A percentile compares a stretch with the other conserved stretches of the same genome.
phyloP scores from a whole-genome alignment of 805 yeast genomes.

The Wickerhamomyces silvicola region DNA sequence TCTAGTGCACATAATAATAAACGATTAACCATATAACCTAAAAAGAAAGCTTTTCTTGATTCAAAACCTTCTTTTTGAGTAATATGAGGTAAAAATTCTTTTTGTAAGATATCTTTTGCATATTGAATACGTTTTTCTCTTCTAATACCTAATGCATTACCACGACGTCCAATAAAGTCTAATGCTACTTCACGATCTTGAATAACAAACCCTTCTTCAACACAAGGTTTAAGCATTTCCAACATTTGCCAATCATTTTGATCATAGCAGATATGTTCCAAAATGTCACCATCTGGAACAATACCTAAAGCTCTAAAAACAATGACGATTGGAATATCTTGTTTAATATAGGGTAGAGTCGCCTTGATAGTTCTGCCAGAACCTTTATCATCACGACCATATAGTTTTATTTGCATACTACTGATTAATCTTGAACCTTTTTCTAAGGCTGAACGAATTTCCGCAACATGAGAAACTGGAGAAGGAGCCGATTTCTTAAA shows the following conservation, averaged over 20 bases:
- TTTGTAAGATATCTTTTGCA: conserved; percentile 93
- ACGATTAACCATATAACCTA: conserved; percentile 97
- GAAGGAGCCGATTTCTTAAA: conserved; percentile 97
- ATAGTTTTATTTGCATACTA: conserved; percentile 88
- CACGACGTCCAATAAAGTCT: conserved; percentile 97
- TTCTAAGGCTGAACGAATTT: conserved; percentile 92
- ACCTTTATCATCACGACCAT: conserved; percentile 70
- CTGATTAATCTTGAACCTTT: conserved; percentile 94
- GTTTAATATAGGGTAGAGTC: conserved; percentile 91
- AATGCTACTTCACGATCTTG: conserved; percentile 98
- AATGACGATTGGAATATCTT: conserved; percentile 94
- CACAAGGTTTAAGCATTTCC: conserved; percentile 98
- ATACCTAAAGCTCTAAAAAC: conserved; percentile 97
- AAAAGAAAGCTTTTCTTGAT: conserved; percentile 91
- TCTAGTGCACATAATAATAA: conserved; percentile 91
- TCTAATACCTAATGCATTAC: conserved; percentile 91
- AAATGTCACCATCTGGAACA: conserved; percentile 97
- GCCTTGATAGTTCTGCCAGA: conserved; percentile 89
- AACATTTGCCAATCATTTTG: conserved; percentile 99
- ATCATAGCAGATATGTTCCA: conserved; percentile 97
- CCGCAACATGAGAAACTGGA: conserved; percentile 93
- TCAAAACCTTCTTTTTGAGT: conserved; percentile 97
- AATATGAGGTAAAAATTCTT: conserved; percentile 94
- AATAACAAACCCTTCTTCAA: conserved; percentile 96
- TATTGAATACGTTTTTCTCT: conserved; percentile 97